Percentiles rank a stretch among this genome's conserved stretches.
These are phyloP conservation scores for Saprolegnia parasitica DNA, from an alignment of 352 stramenopile genomes.

Conservation along the genomic window DNA sequence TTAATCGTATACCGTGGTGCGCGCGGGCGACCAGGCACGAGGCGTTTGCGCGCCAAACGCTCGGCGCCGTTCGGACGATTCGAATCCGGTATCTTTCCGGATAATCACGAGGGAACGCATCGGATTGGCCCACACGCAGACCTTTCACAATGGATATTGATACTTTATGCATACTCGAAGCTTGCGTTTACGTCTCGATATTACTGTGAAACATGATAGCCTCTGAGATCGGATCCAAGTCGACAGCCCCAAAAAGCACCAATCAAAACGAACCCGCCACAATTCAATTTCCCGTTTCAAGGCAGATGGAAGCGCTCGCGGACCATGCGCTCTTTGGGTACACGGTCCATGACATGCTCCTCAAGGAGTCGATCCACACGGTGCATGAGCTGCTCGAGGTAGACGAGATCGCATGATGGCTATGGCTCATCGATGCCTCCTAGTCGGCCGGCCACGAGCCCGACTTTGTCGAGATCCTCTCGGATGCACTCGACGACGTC, in stretches of 20 bases:
- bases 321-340: slow-evolving; percentile 28
- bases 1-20: too few species aligned
- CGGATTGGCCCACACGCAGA: neutral
- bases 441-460: neutral
- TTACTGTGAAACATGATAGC: too few species aligned
- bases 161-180: neutral
- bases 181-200: too few species aligned
- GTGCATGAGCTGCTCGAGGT: slow-evolving; percentile 16
- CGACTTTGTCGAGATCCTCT: slow-evolving; percentile 4
- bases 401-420: neutral
- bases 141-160: neutral
- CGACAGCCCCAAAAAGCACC: slow-evolving; percentile 6
- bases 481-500: slow-evolving; percentile 12
- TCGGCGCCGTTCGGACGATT: too few species aligned
- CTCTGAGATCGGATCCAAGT: neutral
- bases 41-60: too few species aligned
- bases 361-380: slow-evolving; percentile 12
- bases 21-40: too few species aligned
- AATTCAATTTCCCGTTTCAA: slow-evolving; percentile 12
- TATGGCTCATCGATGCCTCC: neutral
- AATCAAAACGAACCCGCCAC: slow-evolving; percentile 2
- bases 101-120: neutral
- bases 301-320: slow-evolving; percentile 18
- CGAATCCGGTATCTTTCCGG: neutral
- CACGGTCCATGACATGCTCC: neutral